Base-by-base conservation (phyloP, 2,329 filamentous ascomycete species). In the Aspergillus neotritici region DNA sequence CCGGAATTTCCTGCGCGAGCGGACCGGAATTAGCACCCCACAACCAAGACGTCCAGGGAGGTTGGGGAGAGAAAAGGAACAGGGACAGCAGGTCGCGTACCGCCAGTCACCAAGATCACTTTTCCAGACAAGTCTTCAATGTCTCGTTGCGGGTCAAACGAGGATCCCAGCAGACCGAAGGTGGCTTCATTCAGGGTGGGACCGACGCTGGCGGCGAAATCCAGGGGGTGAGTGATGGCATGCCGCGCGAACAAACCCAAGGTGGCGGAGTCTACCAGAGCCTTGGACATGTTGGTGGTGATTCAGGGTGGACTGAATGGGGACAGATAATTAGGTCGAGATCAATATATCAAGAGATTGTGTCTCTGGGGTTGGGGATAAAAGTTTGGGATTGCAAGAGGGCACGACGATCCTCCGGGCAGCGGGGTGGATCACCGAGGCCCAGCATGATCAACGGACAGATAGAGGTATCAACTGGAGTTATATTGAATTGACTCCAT, bases 71-170 rank as follows among this genome's bases (percentile, higher is more conserved):
- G 29, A 11, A 31, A 14, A 38, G 2, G 11, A 21, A 4, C 5
- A 10, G 10, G n/a, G 38, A 2, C 9, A 21, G 31, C 14, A 13
- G 33, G 21, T 15, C 8, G 38, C 48, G 36, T 60, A 73, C 73
- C 75, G 41, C 75, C 76, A 2, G 75, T 78, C 4, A 78, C 60
- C 12, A 77, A 58, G 32, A 77, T 66, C 6, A 76, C 69, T 47
- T 75, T 78, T 33, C 68, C 71, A 1, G 65, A 54, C 12, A 77
- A 65, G 31, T 69, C 64, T 4, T 61, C 54, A 16, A 78, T 69
- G 47, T 76, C 70, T 11, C 55, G 64, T 8, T 67, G 62, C 1
- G 75, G 71, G 6, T 66, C 53, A 48, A 71, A 74, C 4, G 60
- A 60, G 4, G 51, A 48, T 3, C 65, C 64, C 10, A 63, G 40